Evolutionary conservation across 805 yeast species (phyloP), one percentile per base, ranked within the genome.

Genomic region (Candida easanensis): DNA sequence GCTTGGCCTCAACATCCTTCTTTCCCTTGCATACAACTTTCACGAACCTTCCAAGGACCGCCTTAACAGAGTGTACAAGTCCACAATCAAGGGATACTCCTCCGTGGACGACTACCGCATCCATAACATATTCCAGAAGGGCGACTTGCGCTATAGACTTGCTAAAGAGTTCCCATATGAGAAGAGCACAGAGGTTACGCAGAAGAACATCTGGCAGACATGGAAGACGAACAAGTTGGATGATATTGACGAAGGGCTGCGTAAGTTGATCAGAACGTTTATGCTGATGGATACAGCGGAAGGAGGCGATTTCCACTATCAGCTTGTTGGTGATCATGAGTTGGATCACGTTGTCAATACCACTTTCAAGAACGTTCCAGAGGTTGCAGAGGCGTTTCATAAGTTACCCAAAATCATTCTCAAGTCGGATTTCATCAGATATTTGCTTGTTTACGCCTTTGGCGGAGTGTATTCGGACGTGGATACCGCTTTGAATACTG

Each of bases 381-480:
- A 79, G 36, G 86, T 91, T 3, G 68, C 79, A 1, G 71, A 74
- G 48, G 96, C 97, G 0, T 91, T 83, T 68, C 65, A 76, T 20
- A 52, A 77, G 30, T 66, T 91, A 77, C 98, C 98, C 2, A 80
- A 77, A 56, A 74, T 74, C 33, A 89, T 91, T 42, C 66, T 93
- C 45, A 84, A 84, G 60, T 97, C 97, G 0, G 99, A 91, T 63
- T 91, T 91, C 57, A 87, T 93, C 70, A 71, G 98, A 49, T 91
- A 91, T 63, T 69, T 91, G 54, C 78, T 91, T 15, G 65, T 91
- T 17, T 84, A 74, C 58, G 96, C 97, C 5, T 69, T 90, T 41
- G 84, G 84, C 34, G 84, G 84, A 18, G 69, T 76, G 16, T 79
- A 79, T 54, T 75, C 82, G 2, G 84, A 79, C 55, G 74, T 79